A percentile compares a stretch with the other conserved stretches of the same genome.
phyloP scores from a whole-genome alignment of 106 monocot species.

The Phalaenopsis aphrodite region DNA sequence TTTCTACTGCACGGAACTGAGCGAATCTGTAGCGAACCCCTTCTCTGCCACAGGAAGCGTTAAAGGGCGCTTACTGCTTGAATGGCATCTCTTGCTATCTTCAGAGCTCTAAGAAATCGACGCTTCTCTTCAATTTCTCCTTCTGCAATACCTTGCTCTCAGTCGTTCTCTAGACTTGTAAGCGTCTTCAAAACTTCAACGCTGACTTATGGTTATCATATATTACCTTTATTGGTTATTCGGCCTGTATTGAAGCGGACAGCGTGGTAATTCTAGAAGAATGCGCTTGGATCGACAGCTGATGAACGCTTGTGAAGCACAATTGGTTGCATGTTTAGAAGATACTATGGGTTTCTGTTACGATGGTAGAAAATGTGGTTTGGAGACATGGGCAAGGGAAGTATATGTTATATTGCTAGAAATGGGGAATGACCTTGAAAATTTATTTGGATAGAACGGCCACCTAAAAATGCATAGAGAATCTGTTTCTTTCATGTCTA shows the following conservation, averaged over 20 bases:
- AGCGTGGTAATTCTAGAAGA: too few relatives aligned
- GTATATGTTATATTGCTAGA: background rate
- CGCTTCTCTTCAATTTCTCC: constrained; percentile 11
- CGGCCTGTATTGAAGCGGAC: background rate
- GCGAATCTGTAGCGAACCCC: too few relatives aligned
- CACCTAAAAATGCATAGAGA: background rate
- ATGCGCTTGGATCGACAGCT: background rate
- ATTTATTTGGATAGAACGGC: constrained; percentile 1
- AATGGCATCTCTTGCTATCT: background rate
- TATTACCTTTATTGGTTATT: background rate
- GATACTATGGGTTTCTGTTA: background rate
- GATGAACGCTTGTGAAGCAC: too few relatives aligned
- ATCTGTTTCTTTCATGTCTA: background rate
- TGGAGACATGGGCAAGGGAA: background rate
- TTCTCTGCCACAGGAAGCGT: background rate
- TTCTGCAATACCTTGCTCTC: background rate
- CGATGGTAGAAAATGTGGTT: background rate
- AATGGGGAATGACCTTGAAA: background rate
- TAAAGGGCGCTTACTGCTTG: background rate
- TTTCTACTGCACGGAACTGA: too few relatives aligned
- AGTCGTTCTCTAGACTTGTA: constrained; percentile 39
- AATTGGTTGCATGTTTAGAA: background rate
- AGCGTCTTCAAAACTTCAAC: constrained; percentile 11
- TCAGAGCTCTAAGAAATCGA: constrained; percentile 29
- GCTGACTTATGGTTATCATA: background rate